Percentiles rank a stretch among this genome's conserved stretches.
Evolutionary conservation across 306 rosid genomes (phyloP).

Genomic region (Dalbergia cultrata): DNA sequence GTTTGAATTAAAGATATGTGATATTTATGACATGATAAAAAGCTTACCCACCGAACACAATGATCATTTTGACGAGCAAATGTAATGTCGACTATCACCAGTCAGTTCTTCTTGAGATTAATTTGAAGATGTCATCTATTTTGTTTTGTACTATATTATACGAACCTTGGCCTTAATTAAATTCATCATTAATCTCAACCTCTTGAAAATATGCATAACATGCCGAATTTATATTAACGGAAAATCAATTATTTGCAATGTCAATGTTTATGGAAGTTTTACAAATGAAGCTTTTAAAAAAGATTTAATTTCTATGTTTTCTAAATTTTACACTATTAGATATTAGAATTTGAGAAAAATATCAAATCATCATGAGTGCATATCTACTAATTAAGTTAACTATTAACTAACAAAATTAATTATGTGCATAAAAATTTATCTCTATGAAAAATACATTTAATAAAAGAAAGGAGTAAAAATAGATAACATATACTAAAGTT

Average conservation of each 20-base stretch:
- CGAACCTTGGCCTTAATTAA: background rate
- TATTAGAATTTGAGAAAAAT: too few species aligned
- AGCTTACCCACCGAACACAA: slow-evolving; percentile 29
- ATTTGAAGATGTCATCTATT: background rate
- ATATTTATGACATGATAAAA: slow-evolving; percentile 30
- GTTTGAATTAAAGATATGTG: slow-evolving; percentile 17
- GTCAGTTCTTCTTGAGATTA: background rate
- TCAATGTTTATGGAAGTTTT: background rate
- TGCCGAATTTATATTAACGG: background rate
- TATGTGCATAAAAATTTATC: too few species aligned
- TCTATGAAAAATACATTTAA: too few species aligned
- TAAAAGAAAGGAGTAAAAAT: too few species aligned
- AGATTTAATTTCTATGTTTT: too few species aligned
- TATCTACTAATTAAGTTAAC: too few species aligned
- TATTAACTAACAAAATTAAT: too few species aligned
- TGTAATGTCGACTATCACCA: background rate
- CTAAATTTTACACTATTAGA: too few species aligned
- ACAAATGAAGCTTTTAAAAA: background rate
- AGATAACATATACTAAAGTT: too few species aligned
- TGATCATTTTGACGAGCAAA: background rate
- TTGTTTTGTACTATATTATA: background rate
- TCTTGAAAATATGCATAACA: background rate
- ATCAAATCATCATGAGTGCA: too few species aligned
- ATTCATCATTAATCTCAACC: background rate
- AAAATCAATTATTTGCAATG: background rate